phyloP scores from a whole-genome alignment of 2,329 filamentous ascomycete genomes.

The Fusarium lyarnte region DNA sequence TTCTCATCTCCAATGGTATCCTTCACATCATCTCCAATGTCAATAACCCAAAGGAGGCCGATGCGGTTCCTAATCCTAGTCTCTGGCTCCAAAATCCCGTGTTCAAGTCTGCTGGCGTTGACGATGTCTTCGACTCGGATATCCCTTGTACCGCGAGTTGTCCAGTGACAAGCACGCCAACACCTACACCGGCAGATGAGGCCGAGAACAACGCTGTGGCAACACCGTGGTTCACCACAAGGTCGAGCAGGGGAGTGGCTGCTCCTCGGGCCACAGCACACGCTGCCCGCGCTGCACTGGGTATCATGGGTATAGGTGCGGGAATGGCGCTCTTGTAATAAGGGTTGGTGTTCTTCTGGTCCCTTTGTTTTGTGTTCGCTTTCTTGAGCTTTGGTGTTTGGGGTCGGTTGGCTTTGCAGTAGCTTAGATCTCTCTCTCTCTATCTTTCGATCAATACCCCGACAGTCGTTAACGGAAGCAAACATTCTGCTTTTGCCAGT shows the following conservation, averaged over 20 bases:
- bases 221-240: conserved; percentile 37
- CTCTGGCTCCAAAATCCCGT: conserved; percentile 58
- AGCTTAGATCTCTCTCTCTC: neutral
- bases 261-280: conserved; percentile 41
- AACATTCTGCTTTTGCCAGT: neutral
- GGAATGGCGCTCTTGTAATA: conserved; percentile 43
- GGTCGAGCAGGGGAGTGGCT: conserved; percentile 37
- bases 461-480: conserved; percentile 9
- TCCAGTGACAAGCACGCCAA: conserved; percentile 17
- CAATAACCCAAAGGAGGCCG: conserved; percentile 54
- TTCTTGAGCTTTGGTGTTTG: conserved; percentile 12
- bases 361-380: neutral
- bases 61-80: conserved; percentile 50
- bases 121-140: conserved; percentile 53
- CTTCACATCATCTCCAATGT: conserved; percentile 67
- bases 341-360: neutral
- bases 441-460: conserved; percentile 11
- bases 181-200: conserved; percentile 16
- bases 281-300: conserved; percentile 44
- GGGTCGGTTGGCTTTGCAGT: neutral
- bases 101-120: conserved; percentile 61
- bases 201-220: conserved; percentile 29
- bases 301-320: conserved; percentile 45
- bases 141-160: conserved; percentile 56
- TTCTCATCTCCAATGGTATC: conserved; percentile 66